Conservation (phyloP, 345 rosid species). For the Gossypium mustelinum region DNA sequence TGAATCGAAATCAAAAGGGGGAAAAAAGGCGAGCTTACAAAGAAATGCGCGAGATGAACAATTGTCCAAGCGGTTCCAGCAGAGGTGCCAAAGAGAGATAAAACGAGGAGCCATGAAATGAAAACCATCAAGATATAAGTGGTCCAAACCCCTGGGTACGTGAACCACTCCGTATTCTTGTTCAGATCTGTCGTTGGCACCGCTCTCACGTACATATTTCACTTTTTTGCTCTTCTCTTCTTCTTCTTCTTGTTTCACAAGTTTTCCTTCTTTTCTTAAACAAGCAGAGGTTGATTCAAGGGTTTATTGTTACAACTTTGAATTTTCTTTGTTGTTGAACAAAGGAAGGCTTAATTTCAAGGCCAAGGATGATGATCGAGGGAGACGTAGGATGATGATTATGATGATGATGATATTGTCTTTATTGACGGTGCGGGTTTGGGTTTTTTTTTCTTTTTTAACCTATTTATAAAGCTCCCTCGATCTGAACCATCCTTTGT, state of each 20-base stretch:
- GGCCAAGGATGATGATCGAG: too few species aligned
- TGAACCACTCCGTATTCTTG: constrained; percentile 88
- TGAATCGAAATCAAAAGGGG: neutral
- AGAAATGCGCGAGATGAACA: constrained; percentile 67
- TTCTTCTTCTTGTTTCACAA: neutral
- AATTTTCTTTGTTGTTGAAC: too few species aligned
- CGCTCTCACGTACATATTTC: constrained; percentile 55
- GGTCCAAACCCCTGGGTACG: constrained; percentile 83
- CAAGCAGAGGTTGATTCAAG: neutral
- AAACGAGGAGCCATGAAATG: constrained; percentile 68
- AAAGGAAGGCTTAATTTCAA: too few species aligned
- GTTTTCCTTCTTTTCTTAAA: neutral
- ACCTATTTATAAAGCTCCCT: too few species aligned
- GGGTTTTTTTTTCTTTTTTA: too few species aligned
- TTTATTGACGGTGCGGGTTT: too few species aligned
- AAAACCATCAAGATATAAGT: constrained; percentile 62
- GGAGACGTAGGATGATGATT: too few species aligned
- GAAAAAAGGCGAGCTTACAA: constrained; percentile 24
- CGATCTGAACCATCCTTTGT: too few species aligned
- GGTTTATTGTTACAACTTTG: neutral
- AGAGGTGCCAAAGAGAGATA: constrained; percentile 60
- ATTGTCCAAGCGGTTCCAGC: constrained; percentile 87
- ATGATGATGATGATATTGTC: too few species aligned
- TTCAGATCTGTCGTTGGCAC: constrained; percentile 81
- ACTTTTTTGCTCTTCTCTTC: constrained; percentile 1